Evolutionary conservation across 2,329 filamentous ascomycete genomes (phyloP), one percentile per base, ranked within the genome.

Genomic region (Didymella lethalis): DNA sequence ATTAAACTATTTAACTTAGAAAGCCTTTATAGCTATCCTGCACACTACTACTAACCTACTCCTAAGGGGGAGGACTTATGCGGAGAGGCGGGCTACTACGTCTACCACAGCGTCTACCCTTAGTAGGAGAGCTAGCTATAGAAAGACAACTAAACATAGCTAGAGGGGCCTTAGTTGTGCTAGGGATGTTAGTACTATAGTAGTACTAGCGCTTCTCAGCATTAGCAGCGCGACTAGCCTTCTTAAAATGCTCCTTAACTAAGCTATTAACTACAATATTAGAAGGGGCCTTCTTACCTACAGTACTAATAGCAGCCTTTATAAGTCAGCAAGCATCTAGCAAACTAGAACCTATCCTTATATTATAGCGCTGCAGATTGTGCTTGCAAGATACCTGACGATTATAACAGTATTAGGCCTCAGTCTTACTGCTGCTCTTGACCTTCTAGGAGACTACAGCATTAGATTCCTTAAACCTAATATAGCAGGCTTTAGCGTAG

Each of bases 171-270:
- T 46, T 31, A 46, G 43, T 31, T 2, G 26, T 16, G 26, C 43
- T 46, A 28, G 25, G 16, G 43, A 46, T 46, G n/a, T 48, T 23
- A 23, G 45, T 48, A 48, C 45, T 48, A 48, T 48, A 48, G 45
- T 34, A 48, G 45, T 48, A 48, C 45, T 23, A 48, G 16, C 45
- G n/a, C 45, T 48, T 48, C 45, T 48, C 34, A 48, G 45, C 20
- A 48, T 48, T 48, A 48, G 29, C n/a, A 48, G 45, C 29, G n/a
- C 20, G 14, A 48, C 45, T 23, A 34, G 28, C 29, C 29, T 48
- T 48, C 45, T 48, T 48, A 32, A 48, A 48, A 10, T 48, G 20
- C 29, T 34, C 8, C 45, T 48, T 32, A 34, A 34, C 45, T 20
- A 34, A 23, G 29, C 29, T 48, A 48, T 48, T 31, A 29, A 31